phyloP scores from a whole-genome alignment of 306 rosid species.

The Adenanthera pavonina region DNA sequence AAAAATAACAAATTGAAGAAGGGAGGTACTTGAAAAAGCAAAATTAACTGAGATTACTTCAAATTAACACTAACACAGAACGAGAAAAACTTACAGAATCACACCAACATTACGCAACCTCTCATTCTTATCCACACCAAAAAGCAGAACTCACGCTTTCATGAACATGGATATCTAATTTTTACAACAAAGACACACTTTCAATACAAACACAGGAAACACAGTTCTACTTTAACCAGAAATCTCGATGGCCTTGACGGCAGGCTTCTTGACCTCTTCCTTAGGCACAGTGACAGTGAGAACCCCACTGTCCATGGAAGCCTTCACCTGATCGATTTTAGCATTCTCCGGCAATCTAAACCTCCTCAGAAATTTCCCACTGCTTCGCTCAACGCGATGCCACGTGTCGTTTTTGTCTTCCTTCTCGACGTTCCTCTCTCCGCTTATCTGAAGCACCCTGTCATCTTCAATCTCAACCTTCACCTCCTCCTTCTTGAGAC shows the following conservation, averaged over 20 bases:
- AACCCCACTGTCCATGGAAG: background rate
- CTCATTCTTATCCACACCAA: no score
- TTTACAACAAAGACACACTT: no score
- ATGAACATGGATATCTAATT: no score
- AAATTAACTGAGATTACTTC: no score
- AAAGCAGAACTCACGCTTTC: no score
- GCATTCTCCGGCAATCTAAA: background rate
- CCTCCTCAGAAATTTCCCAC: background rate
- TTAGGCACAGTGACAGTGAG: background rate
- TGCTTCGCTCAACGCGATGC: background rate
- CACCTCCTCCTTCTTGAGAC: constrained; percentile 2
- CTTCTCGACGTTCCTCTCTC: background rate
- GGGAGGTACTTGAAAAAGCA: no score
- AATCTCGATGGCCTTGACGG: background rate
- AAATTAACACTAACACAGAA: no score
- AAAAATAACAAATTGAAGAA: no score
- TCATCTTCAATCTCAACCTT: background rate
- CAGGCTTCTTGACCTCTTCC: background rate
- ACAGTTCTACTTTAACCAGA: background rate
- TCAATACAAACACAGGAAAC: background rate
- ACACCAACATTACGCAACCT: no score
- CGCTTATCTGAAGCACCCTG: background rate
- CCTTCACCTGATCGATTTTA: background rate
- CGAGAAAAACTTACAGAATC: no score
- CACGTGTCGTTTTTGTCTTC: background rate